Base-by-base conservation (phyloP, 1,284 basidiomycete genomes). In the Neonothopanus nambi region DNA sequence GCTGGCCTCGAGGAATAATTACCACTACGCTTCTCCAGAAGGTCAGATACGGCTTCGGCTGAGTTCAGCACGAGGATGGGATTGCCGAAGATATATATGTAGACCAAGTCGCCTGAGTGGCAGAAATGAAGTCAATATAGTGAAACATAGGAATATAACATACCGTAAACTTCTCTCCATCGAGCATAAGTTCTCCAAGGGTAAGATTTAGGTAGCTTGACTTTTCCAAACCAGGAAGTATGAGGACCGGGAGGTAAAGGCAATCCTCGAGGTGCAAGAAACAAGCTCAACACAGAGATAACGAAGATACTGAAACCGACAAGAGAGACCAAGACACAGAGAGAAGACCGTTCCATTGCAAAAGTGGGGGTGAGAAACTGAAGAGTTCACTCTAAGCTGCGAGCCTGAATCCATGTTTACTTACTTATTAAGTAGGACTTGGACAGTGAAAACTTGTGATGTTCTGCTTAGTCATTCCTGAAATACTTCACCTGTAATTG, bases 11-110 rank as follows among this genome's bases (percentile, higher is more conserved):
- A 75, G n/a, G 79, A 81, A 60, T 80, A 81, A 5, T 67, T 73
- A 42, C 50, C 61, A 17, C 74, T 70, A 35, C 76, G 68, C 48
- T 71, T 76, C 40, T 80, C 77, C 24, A 81, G 62, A 3, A 81
- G 67, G 33, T 79, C 78, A 21, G 67, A 63, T 15, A 71, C 68
- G 1, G 67, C 73, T 55, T 69, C 59, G 23, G 67, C 61, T 9
- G 77, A 75, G 57, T 80, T 81, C 33, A 81, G 61, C 24, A 81
- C 66, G 26, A 80, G 61, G 45, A 81, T 66, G 26, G 71, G 73
- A 52, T 78, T 76, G 21, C 79, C 77, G 28, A 79, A 65, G n/a
- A 76, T 66, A 36, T 65, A 64, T 38, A 79, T 65, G 56, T 78
- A 79, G 30, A 80, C 70, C 30, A 80, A 58, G 57, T 81, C 76